A percentile compares a stretch with the other conserved stretches of the same genome.
Evolutionary conservation across 208 protist species (phyloP).

Genomic region (Trypanosoma brucei): DNA sequence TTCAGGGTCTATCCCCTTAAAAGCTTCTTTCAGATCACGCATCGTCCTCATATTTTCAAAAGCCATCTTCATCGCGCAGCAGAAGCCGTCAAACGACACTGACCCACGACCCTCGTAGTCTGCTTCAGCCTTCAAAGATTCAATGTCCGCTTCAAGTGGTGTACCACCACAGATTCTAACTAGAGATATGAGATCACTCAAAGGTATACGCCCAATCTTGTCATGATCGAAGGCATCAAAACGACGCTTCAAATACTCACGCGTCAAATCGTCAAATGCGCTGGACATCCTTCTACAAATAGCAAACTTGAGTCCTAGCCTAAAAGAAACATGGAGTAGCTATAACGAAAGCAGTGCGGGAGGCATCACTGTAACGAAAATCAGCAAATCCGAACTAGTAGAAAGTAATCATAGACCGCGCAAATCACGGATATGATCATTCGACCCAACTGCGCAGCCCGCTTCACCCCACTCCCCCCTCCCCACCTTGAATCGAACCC

Average conservation of each 20-base stretch:
- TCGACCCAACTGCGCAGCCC: background rate
- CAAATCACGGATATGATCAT: background rate
- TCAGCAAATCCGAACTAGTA: background rate
- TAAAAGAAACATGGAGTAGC: background rate
- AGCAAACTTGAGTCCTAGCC: background rate
- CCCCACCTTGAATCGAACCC: too few species aligned
- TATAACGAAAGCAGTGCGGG: too few species aligned
- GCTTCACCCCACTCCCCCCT: too few species aligned
- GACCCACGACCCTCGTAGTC: conserved; percentile 63
- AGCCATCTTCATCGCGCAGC: conserved; percentile 54
- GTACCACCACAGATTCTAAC: conserved; percentile 69
- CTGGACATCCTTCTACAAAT: conserved; percentile 12
- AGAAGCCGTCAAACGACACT: conserved; percentile 76
- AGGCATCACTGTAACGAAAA: background rate
- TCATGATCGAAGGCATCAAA: conserved; percentile 80
- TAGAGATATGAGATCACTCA: conserved; percentile 45
- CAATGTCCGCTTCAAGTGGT: conserved; percentile 60
- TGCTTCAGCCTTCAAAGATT: conserved; percentile 45
- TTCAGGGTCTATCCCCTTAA: conserved; percentile 92
- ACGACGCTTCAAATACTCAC: conserved; percentile 54
- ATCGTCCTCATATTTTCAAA: conserved; percentile 43
- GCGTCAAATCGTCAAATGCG: conserved; percentile 34
- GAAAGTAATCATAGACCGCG: conserved; percentile 1
- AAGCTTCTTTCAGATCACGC: conserved; percentile 88
- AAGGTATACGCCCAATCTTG: conserved; percentile 67